A percentile compares a stretch with the other conserved stretches of the same genome.
These are phyloP conservation scores for Calocybe indica DNA, from an alignment of 768 basidiomycete genomes.

Conservation along the genomic window DNA sequence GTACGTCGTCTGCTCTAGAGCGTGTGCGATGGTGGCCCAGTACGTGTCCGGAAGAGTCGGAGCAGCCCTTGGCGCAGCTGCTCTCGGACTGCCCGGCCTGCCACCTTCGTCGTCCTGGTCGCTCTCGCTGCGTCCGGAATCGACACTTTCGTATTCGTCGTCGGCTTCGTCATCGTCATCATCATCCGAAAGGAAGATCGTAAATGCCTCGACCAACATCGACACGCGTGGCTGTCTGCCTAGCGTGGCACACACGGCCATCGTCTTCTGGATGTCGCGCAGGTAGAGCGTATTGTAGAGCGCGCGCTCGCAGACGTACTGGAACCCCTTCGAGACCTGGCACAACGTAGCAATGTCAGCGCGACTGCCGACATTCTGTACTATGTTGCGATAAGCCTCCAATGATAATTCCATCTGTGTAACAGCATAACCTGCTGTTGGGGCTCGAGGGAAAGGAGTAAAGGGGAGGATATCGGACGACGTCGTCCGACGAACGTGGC, in stretches of 20 bases:
- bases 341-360: constrained; percentile 52
- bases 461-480: too few relatives aligned
- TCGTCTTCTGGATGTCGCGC: constrained; percentile 29
- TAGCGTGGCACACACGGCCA: constrained; percentile 43
- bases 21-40: constrained; percentile 45
- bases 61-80: too few relatives aligned
- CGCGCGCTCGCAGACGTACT: constrained; percentile 45
- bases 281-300: constrained; percentile 57
- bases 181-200: constrained; percentile 35
- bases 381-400: constrained; percentile 55
- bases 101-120: too few relatives aligned
- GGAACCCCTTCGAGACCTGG: constrained; percentile 52
- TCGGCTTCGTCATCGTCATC: constrained; percentile 22
- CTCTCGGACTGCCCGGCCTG: too few relatives aligned
- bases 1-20: constrained; percentile 38
- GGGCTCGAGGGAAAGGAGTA: too few relatives aligned
- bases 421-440: constrained; percentile 32
- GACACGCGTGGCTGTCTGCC: constrained; percentile 42
- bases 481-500: too few relatives aligned
- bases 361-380: constrained; percentile 42
- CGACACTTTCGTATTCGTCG: constrained; percentile 17
- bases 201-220: constrained; percentile 45
- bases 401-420: constrained; percentile 51
- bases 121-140: constrained; percentile 11
- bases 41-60: constrained; percentile 27